A percentile compares a stretch with the other conserved stretches of the same genome.
phyloP scores from a whole-genome alignment of 768 basidiomycete genomes.

The Hygrocybe punicea region DNA sequence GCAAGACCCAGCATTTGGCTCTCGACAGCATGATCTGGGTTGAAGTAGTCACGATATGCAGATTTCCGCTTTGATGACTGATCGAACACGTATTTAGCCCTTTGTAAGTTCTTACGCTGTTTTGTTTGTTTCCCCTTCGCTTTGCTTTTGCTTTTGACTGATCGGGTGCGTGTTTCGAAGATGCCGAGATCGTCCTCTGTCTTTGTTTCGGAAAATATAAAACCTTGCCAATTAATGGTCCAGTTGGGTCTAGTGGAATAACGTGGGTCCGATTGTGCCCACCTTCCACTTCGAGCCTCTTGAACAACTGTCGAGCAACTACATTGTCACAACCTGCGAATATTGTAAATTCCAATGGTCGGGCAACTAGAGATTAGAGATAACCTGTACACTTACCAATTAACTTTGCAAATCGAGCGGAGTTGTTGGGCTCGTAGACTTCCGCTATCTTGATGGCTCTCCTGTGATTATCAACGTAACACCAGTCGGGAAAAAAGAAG shows the following conservation, averaged over 20 bases:
- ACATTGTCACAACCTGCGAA: constrained; percentile 49
- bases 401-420: constrained; percentile 53
- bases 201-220: constrained; percentile 51
- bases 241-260: background rate
- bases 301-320: constrained; percentile 60
- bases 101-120: constrained; percentile 51
- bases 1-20: constrained; percentile 57
- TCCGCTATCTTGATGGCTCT: constrained; percentile 71
- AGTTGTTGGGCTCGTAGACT: constrained; percentile 39
- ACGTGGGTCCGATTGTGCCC: background rate
- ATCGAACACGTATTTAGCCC: constrained; percentile 58
- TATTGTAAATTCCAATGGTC: background rate
- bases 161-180: constrained; percentile 39
- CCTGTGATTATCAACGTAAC: constrained; percentile 31
- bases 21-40: constrained; percentile 57
- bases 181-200: constrained; percentile 51
- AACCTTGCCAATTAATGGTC: constrained; percentile 40
- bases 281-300: constrained; percentile 72
- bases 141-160: constrained; percentile 35
- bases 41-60: constrained; percentile 67
- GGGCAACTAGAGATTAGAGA: background rate
- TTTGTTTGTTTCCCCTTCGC: constrained; percentile 38
- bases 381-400: constrained; percentile 45
- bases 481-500: background rate
- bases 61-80: constrained; percentile 40